A percentile compares a stretch with the other conserved stretches of the same genome.
phyloP scores from a whole-genome alignment of 345 rosid genomes.

The Reutealis trisperma region DNA sequence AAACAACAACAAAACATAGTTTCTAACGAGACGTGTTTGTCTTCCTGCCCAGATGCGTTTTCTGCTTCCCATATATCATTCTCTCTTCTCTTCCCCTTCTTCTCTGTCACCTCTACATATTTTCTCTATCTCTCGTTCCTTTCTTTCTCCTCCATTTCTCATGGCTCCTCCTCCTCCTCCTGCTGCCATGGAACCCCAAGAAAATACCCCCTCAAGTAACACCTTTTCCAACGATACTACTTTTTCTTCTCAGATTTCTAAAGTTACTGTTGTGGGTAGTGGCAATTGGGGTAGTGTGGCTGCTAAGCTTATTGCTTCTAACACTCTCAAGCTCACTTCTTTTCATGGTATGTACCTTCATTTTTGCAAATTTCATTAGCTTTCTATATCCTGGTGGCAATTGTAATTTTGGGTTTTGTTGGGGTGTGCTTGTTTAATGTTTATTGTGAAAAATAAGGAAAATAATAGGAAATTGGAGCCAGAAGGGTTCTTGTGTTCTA shows the following conservation, averaged over 20 bases:
- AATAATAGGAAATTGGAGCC: not conserved
- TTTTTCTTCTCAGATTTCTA: conserved; percentile 35
- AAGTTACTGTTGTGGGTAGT: conserved; percentile 87
- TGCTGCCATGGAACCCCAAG: conserved; percentile 21
- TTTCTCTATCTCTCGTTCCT: conserved; percentile 19
- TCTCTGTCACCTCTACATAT: not conserved
- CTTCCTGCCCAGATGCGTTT: conserved; percentile 44
- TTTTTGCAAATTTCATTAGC: not conserved
- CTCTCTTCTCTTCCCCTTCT: conserved; percentile 15
- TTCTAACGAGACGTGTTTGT: conserved; percentile 40
- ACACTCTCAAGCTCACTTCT: conserved; percentile 65
- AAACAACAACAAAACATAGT: conserved; percentile 28
- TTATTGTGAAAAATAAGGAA: not conserved
- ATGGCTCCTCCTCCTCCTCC: conserved; percentile 14
- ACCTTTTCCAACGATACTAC: not conserved
- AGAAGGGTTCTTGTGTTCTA: not conserved
- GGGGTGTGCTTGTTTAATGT: not conserved
- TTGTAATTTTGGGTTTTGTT: not conserved
- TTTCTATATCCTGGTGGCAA: not conserved
- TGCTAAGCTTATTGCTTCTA: conserved; percentile 92
- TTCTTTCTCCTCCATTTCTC: conserved; percentile 12
- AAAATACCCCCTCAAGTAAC: conserved; percentile 2
- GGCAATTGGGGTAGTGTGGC: conserved; percentile 99
- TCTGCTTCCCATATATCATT: conserved; percentile 27
- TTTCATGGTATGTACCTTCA: conserved; percentile 58